Base-by-base conservation (phyloP, 768 basidiomycete genomes). In the Mycena polygramma region DNA sequence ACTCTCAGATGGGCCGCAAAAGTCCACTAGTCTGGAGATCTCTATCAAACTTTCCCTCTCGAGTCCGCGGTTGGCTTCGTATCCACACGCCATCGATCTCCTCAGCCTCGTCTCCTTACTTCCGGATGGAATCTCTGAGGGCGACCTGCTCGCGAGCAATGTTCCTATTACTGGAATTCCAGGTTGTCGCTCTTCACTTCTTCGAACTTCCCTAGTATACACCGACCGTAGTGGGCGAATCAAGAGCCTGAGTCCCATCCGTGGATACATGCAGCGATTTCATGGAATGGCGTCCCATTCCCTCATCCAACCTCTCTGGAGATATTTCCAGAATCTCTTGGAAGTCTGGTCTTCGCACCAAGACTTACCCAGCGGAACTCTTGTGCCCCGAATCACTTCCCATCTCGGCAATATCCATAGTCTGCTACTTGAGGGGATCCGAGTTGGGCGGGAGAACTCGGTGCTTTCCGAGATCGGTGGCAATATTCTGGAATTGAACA, bases 351-450 rank as follows among this genome's bases (percentile, higher is more conserved):
- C 11, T 61, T 7, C 46, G 48, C 30, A 37, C 48, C 45, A 41
- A 17, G 30, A 61, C 17, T 5, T 48, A 7, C 37, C 46, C 4
- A 30, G 26, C 7, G 45, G 48, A 22, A 58, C 35, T 9, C 45
- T 48, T 10, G 48, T 51, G 2, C 45, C 59, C 7, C 46, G 39
- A 10, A 24, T 61, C 46, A 46, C 39, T 37, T 46, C 46, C 30
- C 35, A 61, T 49, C 48, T 61, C 46, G 59, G 59, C 17, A 61
- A 61, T 20, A 61, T 61, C 45, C 45, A 41, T 17, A 26, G 20
- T 9, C 59, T 61, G 26, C 19, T 61, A 2, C 59, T 48, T 24
- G 45, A 43, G 2, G 39, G n/a, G n/a, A 39, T 58, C 46, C 20
- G 20, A 36, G 7, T n/a, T 2, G 36, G 13, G 4, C 26, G 19